A percentile compares a stretch with the other conserved stretches of the same genome.
Evolutionary conservation across 192 early-diverging fungal species (phyloP).

Genomic region (Gaertneriomyces sp.): DNA sequence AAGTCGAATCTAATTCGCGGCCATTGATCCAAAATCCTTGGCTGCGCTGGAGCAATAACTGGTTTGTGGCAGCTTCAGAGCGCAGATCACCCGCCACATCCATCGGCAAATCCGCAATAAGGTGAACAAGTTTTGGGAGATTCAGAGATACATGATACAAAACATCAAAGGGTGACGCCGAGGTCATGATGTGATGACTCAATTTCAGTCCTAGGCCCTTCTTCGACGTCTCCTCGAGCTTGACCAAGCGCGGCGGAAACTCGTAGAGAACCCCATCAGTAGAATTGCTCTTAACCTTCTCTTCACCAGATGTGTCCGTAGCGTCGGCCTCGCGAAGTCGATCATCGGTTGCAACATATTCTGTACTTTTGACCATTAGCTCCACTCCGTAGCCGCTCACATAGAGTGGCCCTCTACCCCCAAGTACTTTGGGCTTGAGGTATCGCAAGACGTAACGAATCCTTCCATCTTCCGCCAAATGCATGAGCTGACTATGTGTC

Average conservation of each 20-base stretch:
- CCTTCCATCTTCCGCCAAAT: slow-evolving; percentile 44
- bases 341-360: slow-evolving; percentile 96
- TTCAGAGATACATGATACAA: slow-evolving; percentile 72
- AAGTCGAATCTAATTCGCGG: slow-evolving; percentile 24
- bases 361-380: slow-evolving; percentile 90
- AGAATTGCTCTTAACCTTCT: neutral
- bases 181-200: slow-evolving; percentile 63
- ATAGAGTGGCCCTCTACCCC: slow-evolving; percentile 34
- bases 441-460: slow-evolving; percentile 73
- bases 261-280: too few relatives aligned
- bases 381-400: slow-evolving; percentile 91
- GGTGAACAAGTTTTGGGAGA: slow-evolving; percentile 85
- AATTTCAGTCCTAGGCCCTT: slow-evolving; percentile 55
- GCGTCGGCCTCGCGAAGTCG: slow-evolving; percentile 47
- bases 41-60: neutral
- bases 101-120: slow-evolving; percentile 49
- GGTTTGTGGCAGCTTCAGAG: too few relatives aligned
- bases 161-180: slow-evolving; percentile 58
- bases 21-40: slow-evolving; percentile 44
- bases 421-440: slow-evolving; percentile 31
- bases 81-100: slow-evolving; percentile 20
- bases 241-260: too few relatives aligned
- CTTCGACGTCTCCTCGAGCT: too few relatives aligned
- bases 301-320: neutral
- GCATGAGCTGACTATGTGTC: slow-evolving; percentile 54